A percentile compares a stretch with the other conserved stretches of the same genome.
phyloP scores from a whole-genome alignment of 441 rosid species.

The Eruca vesicaria region DNA sequence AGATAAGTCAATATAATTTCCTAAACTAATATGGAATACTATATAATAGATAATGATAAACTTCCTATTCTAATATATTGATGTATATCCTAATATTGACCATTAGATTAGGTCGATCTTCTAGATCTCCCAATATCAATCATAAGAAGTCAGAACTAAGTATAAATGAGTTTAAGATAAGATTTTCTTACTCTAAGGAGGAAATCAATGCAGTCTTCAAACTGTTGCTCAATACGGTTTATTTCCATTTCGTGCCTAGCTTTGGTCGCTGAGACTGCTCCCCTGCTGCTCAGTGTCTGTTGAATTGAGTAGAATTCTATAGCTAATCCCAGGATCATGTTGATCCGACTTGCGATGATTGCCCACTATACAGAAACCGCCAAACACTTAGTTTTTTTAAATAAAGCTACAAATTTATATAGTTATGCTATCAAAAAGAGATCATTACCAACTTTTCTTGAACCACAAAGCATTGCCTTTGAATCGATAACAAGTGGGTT shows the following conservation, averaged over 20 bases:
- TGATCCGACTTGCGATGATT: conserved; percentile 84
- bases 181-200: conserved; percentile 70
- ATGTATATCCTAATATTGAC: too few species aligned
- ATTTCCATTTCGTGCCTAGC: too few species aligned
- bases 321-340: conserved; percentile 81
- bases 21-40: too few species aligned
- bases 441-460: too few species aligned
- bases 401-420: neutral
- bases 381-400: neutral
- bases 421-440: neutral
- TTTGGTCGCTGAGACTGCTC: conserved; percentile 73
- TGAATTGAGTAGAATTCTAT: conserved; percentile 89
- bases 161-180: neutral
- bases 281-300: conserved; percentile 78
- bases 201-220: conserved; percentile 86
- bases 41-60: too few species aligned
- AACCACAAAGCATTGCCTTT: too few species aligned
- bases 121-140: too few species aligned
- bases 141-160: neutral
- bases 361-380: conserved; percentile 60
- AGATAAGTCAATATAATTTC: too few species aligned
- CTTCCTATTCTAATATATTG: too few species aligned
- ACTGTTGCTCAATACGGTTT: conserved; percentile 81
- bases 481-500: conserved; percentile 83
- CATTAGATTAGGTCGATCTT: too few species aligned